phyloP scores from a whole-genome alignment of 1,139 yeast genomes.

The Yamadazyma sp. region DNA sequence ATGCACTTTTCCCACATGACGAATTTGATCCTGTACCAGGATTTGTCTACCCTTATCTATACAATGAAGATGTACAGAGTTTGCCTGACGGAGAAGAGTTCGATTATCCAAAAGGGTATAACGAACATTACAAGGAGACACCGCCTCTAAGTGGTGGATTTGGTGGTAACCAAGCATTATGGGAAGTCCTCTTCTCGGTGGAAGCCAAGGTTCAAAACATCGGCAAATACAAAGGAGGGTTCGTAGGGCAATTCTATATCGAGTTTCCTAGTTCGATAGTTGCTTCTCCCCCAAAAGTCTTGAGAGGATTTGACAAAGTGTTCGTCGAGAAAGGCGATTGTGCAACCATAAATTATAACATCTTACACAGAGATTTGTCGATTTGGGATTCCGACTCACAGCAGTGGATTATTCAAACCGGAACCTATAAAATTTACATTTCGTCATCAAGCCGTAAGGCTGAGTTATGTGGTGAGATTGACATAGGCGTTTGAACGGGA shows the following conservation, averaged over 20 bases:
- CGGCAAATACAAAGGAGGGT: slow-evolving; percentile 52
- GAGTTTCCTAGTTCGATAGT: slow-evolving; percentile 49
- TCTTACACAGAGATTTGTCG: slow-evolving; percentile 56
- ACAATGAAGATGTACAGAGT: slow-evolving; percentile 43
- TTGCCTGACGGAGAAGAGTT: slow-evolving; percentile 40
- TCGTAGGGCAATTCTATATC: slow-evolving; percentile 57
- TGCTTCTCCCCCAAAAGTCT: slow-evolving; percentile 49
- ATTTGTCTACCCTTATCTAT: slow-evolving; percentile 51
- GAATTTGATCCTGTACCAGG: slow-evolving; percentile 55
- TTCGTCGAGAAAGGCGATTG: slow-evolving; percentile 45
- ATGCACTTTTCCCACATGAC: slow-evolving; percentile 56
- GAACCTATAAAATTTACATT: slow-evolving; percentile 53
- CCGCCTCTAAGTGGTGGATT: slow-evolving; percentile 56
- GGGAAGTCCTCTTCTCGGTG: slow-evolving; percentile 50
- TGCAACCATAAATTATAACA: slow-evolving; percentile 40
- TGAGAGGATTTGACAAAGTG: slow-evolving; percentile 63
- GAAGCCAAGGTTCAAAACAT: slow-evolving; percentile 49
- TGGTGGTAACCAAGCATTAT: slow-evolving; percentile 50
- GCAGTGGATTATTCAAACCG: slow-evolving; percentile 63
- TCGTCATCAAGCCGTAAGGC: slow-evolving; percentile 55
- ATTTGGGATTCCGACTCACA: slow-evolving; percentile 60
- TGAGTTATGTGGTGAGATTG: slow-evolving; percentile 49
- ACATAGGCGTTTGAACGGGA: slow-evolving; percentile 37
- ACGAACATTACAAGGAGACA: slow-evolving; percentile 34
- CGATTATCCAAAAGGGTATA: slow-evolving; percentile 55